These are phyloP conservation scores for Solanum lycopersicoides DNA, from an alignment of 257 asterid genomes.

Conservation along the genomic window DNA sequence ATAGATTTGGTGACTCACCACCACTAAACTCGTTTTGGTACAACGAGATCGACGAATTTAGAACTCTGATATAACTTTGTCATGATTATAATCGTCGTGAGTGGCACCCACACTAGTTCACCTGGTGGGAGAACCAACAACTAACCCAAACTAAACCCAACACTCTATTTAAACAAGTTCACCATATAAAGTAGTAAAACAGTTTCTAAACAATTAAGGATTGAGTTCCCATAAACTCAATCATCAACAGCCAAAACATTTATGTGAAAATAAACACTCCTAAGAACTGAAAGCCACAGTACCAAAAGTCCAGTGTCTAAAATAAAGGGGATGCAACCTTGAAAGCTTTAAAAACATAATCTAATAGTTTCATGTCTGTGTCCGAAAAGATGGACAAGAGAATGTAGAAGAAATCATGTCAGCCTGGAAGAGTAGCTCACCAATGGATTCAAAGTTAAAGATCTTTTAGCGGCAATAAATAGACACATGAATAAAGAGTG, in stretches of 20 bases:
- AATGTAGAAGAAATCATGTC: neutral
- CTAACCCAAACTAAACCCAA: neutral
- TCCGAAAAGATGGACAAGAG: neutral
- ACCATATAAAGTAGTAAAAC: neutral
- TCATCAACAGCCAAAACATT: neutral
- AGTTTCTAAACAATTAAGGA: neutral
- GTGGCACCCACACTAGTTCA: neutral
- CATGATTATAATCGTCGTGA: neutral
- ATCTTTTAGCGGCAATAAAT: too few relatives aligned
- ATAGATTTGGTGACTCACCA: too few relatives aligned
- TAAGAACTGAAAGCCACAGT: neutral
- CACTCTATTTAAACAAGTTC: neutral
- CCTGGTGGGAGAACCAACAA: neutral
- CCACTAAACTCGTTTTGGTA: neutral
- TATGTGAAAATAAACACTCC: neutral
- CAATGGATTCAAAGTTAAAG: neutral
- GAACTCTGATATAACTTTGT: neutral
- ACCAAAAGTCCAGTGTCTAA: neutral
- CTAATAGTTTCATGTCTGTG: neutral
- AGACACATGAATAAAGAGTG: too few relatives aligned
- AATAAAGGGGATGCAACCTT: neutral
- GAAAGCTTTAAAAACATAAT: too few relatives aligned
- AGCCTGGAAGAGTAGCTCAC: neutral
- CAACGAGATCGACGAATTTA: neutral
- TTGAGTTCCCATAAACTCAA: neutral